Conservation (phyloP, 345 rosid genomes). For the Citrus trifoliata region DNA sequence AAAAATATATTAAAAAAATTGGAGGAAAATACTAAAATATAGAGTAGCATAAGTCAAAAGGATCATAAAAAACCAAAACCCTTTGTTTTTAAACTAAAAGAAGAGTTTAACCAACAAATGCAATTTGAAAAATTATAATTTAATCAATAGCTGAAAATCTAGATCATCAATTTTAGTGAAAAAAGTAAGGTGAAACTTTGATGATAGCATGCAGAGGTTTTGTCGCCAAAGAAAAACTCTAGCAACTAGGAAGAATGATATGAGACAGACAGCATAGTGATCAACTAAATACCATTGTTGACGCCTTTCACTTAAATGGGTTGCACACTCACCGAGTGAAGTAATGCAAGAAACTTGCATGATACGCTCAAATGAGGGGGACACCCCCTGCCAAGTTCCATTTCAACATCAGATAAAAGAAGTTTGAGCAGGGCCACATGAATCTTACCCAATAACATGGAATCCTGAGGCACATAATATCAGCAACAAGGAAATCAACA, state of each 20-base stretch:
- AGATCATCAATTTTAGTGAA: background rate
- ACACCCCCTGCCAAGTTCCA: slow-evolving; percentile 52
- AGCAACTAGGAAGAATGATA: background rate
- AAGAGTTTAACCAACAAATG: background rate
- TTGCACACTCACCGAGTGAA: slow-evolving; percentile 73
- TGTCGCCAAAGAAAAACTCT: background rate
- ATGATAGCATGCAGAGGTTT: background rate
- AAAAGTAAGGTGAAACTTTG: background rate
- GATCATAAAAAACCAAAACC: background rate
- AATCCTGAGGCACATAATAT: slow-evolving; percentile 53
- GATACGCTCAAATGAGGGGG: slow-evolving; percentile 56
- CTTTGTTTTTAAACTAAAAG: background rate
- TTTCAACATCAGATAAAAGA: slow-evolving; percentile 70
- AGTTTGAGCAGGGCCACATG: slow-evolving; percentile 83
- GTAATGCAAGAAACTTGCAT: slow-evolving; percentile 90
- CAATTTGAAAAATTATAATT: background rate
- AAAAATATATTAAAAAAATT: background rate
- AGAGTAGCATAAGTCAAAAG: background rate
- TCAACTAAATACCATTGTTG: background rate
- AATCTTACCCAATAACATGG: slow-evolving; percentile 81
- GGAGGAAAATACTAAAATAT: background rate
- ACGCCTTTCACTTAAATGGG: background rate
- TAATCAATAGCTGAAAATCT: background rate
- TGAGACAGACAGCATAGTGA: background rate
- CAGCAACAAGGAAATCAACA: background rate